Evolutionary conservation across 768 basidiomycete species (phyloP), one percentile per base, ranked within the genome.

Genomic region (Cubamyces sp.): DNA sequence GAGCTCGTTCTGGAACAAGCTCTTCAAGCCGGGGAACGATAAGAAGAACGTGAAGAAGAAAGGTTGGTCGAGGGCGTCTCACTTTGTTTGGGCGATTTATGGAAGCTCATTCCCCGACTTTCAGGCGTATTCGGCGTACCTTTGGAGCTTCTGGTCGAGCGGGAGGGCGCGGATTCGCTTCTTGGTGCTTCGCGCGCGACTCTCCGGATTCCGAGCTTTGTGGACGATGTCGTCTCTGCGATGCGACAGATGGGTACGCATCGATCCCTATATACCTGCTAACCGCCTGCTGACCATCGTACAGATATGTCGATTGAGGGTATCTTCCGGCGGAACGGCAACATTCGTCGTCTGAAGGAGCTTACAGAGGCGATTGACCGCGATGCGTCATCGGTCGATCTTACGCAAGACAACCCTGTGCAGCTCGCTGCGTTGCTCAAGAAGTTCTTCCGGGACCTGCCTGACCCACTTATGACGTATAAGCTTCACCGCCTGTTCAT

Each of bases 251-350:
- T 98, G 97, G 96, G 96, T 97, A 59, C 65, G 90, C 77, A 15
- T 18, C 30, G 19, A 50, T 3, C 41, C 34, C 8, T 23, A 30
- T n/a, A 42, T 39, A 45, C 37, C 26, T 15, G 40, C 19, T 28
- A n/a, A 23, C 16, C 2, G 9, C n/a, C 61, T 21, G 64, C 45
- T 49, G 39, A 30, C 37, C 55, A 43, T 34, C 60, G 45, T 19
- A 50, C 9, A 98, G 97, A 99, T 78, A 95, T 99, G 93, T 98
- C 97, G 9, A 83, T 99, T 42, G 97, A 98, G 76, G 97, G 97
- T 60, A 96, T 99, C 66, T 99, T 99, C 83, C 86, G 97, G 57
- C 95, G 96, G 79, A 97, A 96, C 70, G 97, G 97, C 55, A 98
- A 98, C 73, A 98, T 98, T 71, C 85, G 94, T 55, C 87, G 94